A percentile compares a stretch with the other conserved stretches of the same genome.
Conservation (phyloP, 345 rosid species). For the Salix suchowensis region DNA sequence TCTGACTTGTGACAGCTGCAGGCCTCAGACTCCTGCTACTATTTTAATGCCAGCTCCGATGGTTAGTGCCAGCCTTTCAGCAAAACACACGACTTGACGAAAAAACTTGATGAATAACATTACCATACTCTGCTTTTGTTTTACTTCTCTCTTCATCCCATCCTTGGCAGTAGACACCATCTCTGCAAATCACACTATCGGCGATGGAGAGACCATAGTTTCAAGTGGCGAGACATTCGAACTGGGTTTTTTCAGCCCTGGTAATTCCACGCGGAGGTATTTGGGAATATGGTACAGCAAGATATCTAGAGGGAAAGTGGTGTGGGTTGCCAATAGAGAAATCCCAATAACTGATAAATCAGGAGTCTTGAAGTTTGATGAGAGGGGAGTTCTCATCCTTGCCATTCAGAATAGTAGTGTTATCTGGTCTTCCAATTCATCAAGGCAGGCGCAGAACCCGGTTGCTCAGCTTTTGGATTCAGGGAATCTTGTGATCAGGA, state of each 20-base stretch:
- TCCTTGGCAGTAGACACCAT: constrained; percentile 14
- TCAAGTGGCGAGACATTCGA: constrained; percentile 22
- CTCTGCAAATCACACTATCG: constrained; percentile 10
- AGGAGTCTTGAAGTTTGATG: neutral
- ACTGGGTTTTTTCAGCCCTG: constrained; percentile 32
- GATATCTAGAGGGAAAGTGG: neutral
- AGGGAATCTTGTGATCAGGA: constrained; percentile 23
- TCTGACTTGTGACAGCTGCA: too few species aligned
- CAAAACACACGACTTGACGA: too few species aligned
- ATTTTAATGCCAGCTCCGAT: too few species aligned
- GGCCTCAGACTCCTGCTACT: too few species aligned
- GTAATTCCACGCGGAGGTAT: neutral
- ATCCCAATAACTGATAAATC: constrained; percentile 1
- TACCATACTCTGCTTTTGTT: neutral
- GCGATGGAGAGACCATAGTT: constrained; percentile 27
- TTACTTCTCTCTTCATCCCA: neutral
- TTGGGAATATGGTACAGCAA: constrained; percentile 14
- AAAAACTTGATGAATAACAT: neutral
- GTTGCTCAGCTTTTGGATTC: too few species aligned
- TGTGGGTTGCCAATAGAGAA: constrained; percentile 25
- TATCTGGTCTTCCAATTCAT: constrained; percentile 21
- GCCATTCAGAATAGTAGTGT: neutral
- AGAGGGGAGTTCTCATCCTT: constrained; percentile 14
- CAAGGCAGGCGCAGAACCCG: too few species aligned
- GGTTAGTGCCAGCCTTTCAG: neutral